Base-by-base conservation (phyloP, 2,329 filamentous ascomycete genomes). In the Podosphaera xanthii region DNA sequence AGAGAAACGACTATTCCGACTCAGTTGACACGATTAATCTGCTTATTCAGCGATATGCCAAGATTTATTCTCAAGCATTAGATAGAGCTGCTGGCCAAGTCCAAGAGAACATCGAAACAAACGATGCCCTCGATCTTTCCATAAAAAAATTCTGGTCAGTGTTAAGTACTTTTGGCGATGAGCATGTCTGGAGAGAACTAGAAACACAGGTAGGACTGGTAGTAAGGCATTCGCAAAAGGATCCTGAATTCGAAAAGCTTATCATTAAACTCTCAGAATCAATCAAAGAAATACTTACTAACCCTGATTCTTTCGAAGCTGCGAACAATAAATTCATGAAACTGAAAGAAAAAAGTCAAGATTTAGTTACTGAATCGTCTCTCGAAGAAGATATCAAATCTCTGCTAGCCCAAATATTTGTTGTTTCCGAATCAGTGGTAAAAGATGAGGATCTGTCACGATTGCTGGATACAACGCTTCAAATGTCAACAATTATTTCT, bases 241-340 rank as follows among this genome's bases (percentile, higher is more conserved):
- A 95, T 65, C 85, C 86, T 0, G 82, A 92, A 58, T 92, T 95
- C 61, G 88, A 96, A 65, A 74, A 81, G 12, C 72, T 95, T 34
- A 79, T 94, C 68, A 76, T 76, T 31, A 81, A 94, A 53, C 73
- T 90, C 36, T 86, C 84, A 9, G 80, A 82, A 59, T 80, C 86
- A 3, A 70, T 95, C 3, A 84, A 94, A 67, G 83, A 84, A 62
- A 82, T 96, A 69, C 73, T 97, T 49, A 92, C 82, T 0, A 86
- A 96, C 62, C 90, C 91, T 0, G 78, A 83, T 3, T 96, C 95
- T 71, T 87, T 94, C 66, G 85, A 90, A 54, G 77, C 87, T 46
- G 81, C 82, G 0, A 80, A 56, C 6, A 70, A 76, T 56, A 75
- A 76, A 8, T 71, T 82, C 44, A 70, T 74, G 12, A 71, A 76